A percentile compares a stretch with the other conserved stretches of the same genome.
Conservation (phyloP, 768 basidiomycete species). For the Serendipita sp. region DNA sequence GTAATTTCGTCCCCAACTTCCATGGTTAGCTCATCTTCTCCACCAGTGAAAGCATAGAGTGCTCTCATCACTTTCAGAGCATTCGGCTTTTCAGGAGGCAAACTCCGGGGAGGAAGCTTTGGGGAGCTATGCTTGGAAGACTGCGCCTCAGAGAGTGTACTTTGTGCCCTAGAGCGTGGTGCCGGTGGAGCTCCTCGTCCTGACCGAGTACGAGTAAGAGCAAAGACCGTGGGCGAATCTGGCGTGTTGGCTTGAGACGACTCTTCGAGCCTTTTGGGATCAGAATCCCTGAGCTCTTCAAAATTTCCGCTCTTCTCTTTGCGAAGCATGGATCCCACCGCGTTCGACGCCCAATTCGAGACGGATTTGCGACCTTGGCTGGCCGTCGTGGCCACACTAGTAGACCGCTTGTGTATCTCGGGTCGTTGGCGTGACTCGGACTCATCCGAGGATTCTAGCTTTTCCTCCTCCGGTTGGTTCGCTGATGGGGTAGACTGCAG, state of each 20-base stretch:
- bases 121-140: slow-evolving; percentile 11
- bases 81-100: slow-evolving; percentile 14
- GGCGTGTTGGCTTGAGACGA: background rate
- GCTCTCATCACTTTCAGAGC: slow-evolving; percentile 40
- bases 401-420: background rate
- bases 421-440: background rate
- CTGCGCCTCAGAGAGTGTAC: background rate
- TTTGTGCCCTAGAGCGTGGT: slow-evolving; percentile 2
- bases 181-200: background rate
- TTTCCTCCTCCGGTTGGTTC: slow-evolving; percentile 15
- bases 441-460: slow-evolving; percentile 15
- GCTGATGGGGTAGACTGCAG: slow-evolving; percentile 18
- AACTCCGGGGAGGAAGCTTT: slow-evolving; percentile 12
- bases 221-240: background rate
- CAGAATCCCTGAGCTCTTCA: background rate
- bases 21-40: slow-evolving; percentile 66
- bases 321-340: background rate
- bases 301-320: background rate
- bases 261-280: background rate
- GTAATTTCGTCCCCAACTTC: slow-evolving; percentile 57
- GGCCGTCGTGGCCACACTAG: background rate
- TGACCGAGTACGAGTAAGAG: background rate
- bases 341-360: background rate
- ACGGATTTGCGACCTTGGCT: slow-evolving; percentile 2
- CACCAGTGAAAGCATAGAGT: slow-evolving; percentile 57